phyloP scores from a whole-genome alignment of 2,329 filamentous ascomycete species.

The Ophiostoma fasciatum region DNA sequence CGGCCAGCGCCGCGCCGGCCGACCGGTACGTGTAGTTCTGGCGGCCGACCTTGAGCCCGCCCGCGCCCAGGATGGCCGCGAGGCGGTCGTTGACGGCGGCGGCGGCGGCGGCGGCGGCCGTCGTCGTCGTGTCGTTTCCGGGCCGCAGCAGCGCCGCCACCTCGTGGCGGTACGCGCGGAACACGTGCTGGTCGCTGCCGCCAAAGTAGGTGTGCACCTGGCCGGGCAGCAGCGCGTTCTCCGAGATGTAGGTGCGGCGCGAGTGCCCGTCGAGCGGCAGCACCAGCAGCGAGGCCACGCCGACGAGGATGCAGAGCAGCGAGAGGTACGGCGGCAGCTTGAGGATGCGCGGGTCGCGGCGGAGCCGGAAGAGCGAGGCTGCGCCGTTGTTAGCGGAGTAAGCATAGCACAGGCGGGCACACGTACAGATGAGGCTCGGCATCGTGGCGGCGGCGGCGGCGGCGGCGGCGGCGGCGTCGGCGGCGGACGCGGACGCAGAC shows the following conservation, averaged over 20 bases:
- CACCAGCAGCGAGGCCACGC: constrained; percentile 77
- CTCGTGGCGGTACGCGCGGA: constrained; percentile 80
- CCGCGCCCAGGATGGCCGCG: constrained; percentile 57
- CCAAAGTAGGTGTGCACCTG: constrained; percentile 98
- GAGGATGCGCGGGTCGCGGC: constrained; percentile 66
- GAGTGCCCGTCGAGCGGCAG: constrained; percentile 86
- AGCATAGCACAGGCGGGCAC: not conserved
- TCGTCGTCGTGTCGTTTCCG: too few relatives aligned
- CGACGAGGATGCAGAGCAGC: constrained; percentile 67
- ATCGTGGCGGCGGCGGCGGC: too few relatives aligned
- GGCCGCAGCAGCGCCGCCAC: constrained; percentile 46
- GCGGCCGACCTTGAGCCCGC: constrained; percentile 73
- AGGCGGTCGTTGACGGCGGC: constrained; percentile 54
- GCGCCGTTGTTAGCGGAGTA: not conserved
- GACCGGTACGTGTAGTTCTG: constrained; percentile 81
- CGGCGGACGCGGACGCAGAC: too few relatives aligned
- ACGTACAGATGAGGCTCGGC: constrained; percentile 40
- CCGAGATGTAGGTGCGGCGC: constrained; percentile 85
- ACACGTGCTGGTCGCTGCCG: constrained; percentile 89
- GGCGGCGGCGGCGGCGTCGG: too few relatives aligned
- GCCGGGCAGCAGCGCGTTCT: constrained; percentile 87
- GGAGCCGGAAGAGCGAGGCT: constrained; percentile 53
- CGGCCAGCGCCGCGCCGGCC: constrained; percentile 56
- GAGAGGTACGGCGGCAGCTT: constrained; percentile 81
- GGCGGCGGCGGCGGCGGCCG: constrained; percentile 31